Conservation (phyloP, 2,329 filamentous ascomycete species). For the Fusarium transvaalense region DNA sequence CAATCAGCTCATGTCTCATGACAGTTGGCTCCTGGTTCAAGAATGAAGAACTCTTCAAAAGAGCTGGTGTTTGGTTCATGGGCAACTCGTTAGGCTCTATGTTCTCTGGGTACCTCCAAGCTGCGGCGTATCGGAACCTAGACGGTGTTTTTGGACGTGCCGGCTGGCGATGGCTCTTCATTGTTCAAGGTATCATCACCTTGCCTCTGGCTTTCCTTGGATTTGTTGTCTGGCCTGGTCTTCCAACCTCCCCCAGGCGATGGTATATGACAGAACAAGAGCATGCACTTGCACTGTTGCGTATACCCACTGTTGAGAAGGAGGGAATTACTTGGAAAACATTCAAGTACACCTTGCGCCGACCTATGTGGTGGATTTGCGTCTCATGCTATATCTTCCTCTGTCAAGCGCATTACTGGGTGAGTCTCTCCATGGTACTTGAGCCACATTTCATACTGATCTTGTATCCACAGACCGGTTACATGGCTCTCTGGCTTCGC, state of each 20-base stretch:
- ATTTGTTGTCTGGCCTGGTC: neutral
- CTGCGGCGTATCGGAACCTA: constrained; percentile 5
- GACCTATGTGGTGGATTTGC: constrained; percentile 17
- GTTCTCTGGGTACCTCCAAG: constrained; percentile 3
- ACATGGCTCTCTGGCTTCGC: neutral
- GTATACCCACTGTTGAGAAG: neutral
- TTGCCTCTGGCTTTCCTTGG: neutral
- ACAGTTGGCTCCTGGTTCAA: constrained; percentile 18
- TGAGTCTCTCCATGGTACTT: fast-evolving
- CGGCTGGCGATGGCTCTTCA: constrained; percentile 12
- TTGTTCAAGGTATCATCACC: constrained; percentile 2
- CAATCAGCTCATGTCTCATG: fast-evolving
- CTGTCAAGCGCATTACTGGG: neutral
- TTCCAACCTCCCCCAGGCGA: neutral
- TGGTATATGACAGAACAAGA: constrained; percentile 9
- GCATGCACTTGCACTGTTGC: neutral
- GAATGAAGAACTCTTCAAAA: constrained; percentile 8
- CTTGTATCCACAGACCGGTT: neutral
- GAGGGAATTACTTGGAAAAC: constrained; percentile 7
- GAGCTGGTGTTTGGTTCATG: constrained; percentile 15
- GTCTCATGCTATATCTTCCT: constrained; percentile 8
- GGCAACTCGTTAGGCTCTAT: neutral
- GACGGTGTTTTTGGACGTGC: constrained; percentile 9
- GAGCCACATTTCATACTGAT: neutral
- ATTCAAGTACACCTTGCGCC: neutral